Evolutionary conservation across 371 early-diverging fungal genomes (phyloP).

Genomic region (Mortierella sp.): DNA sequence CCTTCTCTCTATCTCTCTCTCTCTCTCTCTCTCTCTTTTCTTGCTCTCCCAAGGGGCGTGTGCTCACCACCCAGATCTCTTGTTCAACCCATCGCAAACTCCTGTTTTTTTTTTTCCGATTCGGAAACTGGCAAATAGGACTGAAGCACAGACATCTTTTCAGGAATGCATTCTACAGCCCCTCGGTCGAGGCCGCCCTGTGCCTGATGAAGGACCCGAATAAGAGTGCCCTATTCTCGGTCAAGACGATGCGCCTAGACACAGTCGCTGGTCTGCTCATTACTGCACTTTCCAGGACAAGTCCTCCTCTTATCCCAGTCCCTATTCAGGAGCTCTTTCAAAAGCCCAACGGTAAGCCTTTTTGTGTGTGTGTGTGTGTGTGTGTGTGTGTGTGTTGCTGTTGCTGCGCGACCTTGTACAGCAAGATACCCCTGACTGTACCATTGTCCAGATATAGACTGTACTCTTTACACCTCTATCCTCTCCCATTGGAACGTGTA

Average conservation of each 20-base stretch:
- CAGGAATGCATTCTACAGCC: conserved; percentile 41
- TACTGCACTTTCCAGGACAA: conserved; percentile 37
- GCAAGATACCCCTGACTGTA: too few species aligned
- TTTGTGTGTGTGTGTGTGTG: too few species aligned
- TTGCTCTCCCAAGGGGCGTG: too few species aligned
- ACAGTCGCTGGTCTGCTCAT: conserved; percentile 45
- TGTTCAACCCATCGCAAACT: conserved; percentile 1
- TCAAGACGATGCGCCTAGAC: conserved; percentile 49
- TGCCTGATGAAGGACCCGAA: conserved; percentile 13
- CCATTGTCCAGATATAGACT: too few species aligned
- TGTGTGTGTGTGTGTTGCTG: too few species aligned
- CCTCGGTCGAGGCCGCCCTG: conserved; percentile 34
- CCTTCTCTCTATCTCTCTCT: background rate
- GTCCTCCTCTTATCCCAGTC: conserved; percentile 38
- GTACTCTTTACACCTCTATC: too few species aligned
- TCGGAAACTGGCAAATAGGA: conserved; percentile 10
- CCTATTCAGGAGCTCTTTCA: conserved; percentile 29
- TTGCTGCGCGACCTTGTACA: too few species aligned
- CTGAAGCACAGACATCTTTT: conserved; percentile 44
- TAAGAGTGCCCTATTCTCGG: conserved; percentile 15
- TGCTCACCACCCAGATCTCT: background rate
- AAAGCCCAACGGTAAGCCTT: conserved; percentile 34
- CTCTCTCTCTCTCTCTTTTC: background rate
- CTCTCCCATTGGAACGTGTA: too few species aligned
- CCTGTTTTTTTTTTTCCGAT: background rate